phyloP scores from a whole-genome alignment of 495 filamentous ascomycete genomes.

The Durotheca rogersii region DNA sequence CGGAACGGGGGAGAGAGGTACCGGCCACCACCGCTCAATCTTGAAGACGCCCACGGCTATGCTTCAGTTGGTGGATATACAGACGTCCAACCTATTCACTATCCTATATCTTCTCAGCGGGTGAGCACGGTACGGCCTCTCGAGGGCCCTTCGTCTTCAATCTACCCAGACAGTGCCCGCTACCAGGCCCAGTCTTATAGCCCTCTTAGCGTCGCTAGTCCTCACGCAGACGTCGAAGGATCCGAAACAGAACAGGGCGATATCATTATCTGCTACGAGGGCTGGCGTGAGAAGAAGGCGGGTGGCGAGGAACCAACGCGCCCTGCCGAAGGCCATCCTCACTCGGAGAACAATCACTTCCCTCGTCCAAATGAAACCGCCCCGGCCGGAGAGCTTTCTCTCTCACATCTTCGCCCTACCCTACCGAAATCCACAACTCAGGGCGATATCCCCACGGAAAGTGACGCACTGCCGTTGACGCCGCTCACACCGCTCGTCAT shows the following conservation, averaged over 20 bases:
- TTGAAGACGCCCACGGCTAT: not conserved
- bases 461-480: slow-evolving; percentile 17
- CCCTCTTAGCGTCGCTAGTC: too few species aligned
- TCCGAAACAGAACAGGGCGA: not conserved
- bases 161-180: slow-evolving; percentile 6
- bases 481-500: slow-evolving; percentile 31
- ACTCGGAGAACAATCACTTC: not conserved
- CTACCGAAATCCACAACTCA: not conserved
- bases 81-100: slow-evolving; percentile 10
- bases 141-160: slow-evolving; percentile 4
- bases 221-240: not conserved
- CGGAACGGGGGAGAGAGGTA: slow-evolving; percentile 2
- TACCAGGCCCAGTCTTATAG: not conserved
- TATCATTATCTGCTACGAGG: slow-evolving; percentile 17
- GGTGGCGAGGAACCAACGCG: not conserved
- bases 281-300: slow-evolving; percentile 4
- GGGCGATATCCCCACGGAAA: not conserved
- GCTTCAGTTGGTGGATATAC: not conserved
- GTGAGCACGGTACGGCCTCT: not conserved
- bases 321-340: not conserved
- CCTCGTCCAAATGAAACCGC: too few species aligned
- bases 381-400: not conserved
- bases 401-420: not conserved
- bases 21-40: slow-evolving; percentile 20
- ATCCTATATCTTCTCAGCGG: not conserved